A percentile compares a stretch with the other conserved stretches of the same genome.
phyloP scores from a whole-genome alignment of 2,329 filamentous ascomycete species.

The Pyrenophora tritici-repentis region DNA sequence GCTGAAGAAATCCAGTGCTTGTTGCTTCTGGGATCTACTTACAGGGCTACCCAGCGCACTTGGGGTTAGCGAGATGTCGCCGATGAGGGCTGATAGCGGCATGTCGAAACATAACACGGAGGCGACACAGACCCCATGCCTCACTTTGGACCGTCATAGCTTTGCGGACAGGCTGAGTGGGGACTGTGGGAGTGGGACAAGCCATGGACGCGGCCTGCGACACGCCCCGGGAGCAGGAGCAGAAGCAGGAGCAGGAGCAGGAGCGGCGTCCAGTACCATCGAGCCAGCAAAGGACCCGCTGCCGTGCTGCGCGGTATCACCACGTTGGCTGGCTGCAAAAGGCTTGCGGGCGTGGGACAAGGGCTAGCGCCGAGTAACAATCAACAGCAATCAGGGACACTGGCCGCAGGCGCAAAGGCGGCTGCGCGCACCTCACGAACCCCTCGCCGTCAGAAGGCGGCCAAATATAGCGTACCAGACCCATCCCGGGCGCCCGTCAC shows the following conservation, averaged over 20 bases:
- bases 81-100: conserved; percentile 42
- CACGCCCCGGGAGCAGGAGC: background rate
- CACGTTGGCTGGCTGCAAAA: conserved; percentile 16
- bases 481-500: conserved; percentile 27
- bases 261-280: too few species aligned
- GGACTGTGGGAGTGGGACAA: too few species aligned
- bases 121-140: conserved; percentile 37
- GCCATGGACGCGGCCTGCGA: background rate
- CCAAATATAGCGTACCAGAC: conserved; percentile 41
- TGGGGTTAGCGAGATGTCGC: conserved; percentile 40
- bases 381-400: conserved; percentile 36
- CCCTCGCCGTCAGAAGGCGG: conserved; percentile 33
- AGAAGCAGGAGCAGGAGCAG: background rate
- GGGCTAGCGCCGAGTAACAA: conserved; percentile 32
- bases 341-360: conserved; percentile 8
- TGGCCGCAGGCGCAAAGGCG: background rate
- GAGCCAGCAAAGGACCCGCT: conserved; percentile 15
- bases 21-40: conserved; percentile 39
- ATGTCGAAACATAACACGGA: conserved; percentile 40
- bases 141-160: conserved; percentile 30
- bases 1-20: conserved; percentile 42
- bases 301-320: conserved; percentile 28
- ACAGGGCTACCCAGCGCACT: conserved; percentile 36
- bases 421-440: conserved; percentile 19
- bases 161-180: background rate